These are phyloP conservation scores for Edaphochlamys debaryana DNA, from an alignment of 139 green algal species.

Conservation along the genomic window DNA sequence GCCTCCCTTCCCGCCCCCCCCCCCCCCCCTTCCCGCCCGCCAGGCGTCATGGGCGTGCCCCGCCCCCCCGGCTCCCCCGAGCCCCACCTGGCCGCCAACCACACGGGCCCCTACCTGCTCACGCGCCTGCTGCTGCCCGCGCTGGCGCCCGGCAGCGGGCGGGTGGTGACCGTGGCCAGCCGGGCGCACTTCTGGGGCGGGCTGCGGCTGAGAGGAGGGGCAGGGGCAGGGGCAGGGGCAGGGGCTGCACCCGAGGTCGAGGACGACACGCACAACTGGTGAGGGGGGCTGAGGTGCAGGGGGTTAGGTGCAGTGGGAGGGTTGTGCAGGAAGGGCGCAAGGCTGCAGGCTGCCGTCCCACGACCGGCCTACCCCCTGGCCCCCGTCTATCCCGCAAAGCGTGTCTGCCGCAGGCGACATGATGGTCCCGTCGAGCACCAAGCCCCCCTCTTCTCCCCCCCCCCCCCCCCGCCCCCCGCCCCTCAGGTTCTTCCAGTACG, in stretches of 20 bases:
- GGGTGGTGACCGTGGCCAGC: slow-evolving; percentile 71
- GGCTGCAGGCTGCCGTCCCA: no score
- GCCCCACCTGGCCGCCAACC: slow-evolving; percentile 63
- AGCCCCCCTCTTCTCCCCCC: no score
- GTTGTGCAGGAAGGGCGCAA: no score
- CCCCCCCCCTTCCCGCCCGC: not conserved
- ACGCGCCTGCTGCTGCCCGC: slow-evolving; percentile 66
- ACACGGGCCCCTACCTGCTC: slow-evolving; percentile 75
- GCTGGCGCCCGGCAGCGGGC: slow-evolving; percentile 41
- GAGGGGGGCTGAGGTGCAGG: not conserved
- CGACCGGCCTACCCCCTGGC: no score
- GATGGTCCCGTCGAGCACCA: no score
- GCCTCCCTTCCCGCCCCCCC: no score
- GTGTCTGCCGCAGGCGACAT: no score
- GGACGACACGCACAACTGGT: slow-evolving; percentile 26
- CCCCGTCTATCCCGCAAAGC: no score
- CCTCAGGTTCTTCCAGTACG: slow-evolving; percentile 55
- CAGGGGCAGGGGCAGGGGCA: not conserved
- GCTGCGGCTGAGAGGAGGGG: slow-evolving; percentile 3
- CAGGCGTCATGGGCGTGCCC: slow-evolving; percentile 67
- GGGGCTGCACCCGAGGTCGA: not conserved
- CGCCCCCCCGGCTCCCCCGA: slow-evolving; percentile 40
- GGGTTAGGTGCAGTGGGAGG: no score
- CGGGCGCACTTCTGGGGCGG: slow-evolving; percentile 58
- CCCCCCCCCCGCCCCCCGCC: no score